Base-by-base conservation (phyloP, 441 rosid species). In the Pelargonium citronellum region DNA sequence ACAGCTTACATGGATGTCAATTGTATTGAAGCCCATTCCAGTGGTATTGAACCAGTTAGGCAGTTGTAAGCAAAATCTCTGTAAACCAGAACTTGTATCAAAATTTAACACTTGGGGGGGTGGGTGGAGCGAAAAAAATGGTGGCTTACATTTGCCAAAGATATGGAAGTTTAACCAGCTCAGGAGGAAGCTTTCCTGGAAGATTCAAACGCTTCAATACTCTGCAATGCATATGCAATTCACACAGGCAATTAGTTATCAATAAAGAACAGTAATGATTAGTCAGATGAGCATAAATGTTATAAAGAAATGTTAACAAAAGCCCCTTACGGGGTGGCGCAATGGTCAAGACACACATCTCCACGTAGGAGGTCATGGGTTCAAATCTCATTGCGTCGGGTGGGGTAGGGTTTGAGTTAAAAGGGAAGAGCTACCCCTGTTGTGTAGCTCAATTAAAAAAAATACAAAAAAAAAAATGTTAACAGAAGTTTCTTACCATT, bases 61-160 rank as follows among this genome's bases (percentile, higher is more conserved):
- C 86, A 87, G 83, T 92, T 92, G 81, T 85, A 87, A 17, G 93
- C 84, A 12, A 92, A 83, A 78, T 92, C 96, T 76, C 98, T 89
- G 27, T 20, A 60, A 60, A 9, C 64, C 34, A 22, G 12, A n/a
- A 55, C 9, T 9, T 10, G 12, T 60, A 22, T 60, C 13, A 10
- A 60, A 10, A 22, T 60, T 17, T 22, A 60, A 58, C 24, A 55
- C n/a, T n/a, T n/a, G n/a, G n/a, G n/a, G n/a, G n/a, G n/a, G n/a
- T n/a, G n/a, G n/a, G n/a, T n/a, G n/a, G n/a, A n/a, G n/a, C n/a
- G n/a, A n/a, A n/a, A n/a, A n/a, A n/a, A n/a, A n/a, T n/a, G 64
- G 64, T 2, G 22, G 34, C 88, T 86, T 82, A 93, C 98, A 94
- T 80, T 73, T 83, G 71, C 71, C 65, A 79, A 67, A 91, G 95